Base-by-base conservation (phyloP, 345 rosid genomes). In the Rubroshorea leprosula region DNA sequence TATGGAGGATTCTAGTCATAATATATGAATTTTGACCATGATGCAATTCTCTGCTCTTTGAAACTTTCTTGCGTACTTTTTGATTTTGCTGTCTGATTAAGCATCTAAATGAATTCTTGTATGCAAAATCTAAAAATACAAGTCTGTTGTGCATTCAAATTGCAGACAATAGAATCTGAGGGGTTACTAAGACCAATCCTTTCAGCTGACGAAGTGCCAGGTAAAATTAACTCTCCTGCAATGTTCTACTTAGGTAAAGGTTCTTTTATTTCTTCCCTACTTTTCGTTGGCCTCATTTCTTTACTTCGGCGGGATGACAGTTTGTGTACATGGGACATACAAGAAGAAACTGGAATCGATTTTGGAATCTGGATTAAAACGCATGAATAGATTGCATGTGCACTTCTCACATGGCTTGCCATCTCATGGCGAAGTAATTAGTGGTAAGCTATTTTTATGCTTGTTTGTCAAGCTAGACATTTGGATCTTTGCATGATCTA, bases 261-360 rank as follows among this genome's bases (percentile, higher is more conserved):
- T 14, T 16, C 15, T 39, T 26, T 57, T 27, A 22, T 38, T 59
- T 52, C 23, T 1, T 49, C 12, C 27, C 15, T 2, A 1, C 44
- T 63, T 35, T 4, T 69, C 1, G 55, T 68, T 4, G 54, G 51
- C 14, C 3, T 65, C 2, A 21, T 26, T 4, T 2, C 27, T 22
- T 45, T 39, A 60, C 24, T 54, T 22, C 18, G 16, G n/a, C 51
- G 44, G 5, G 54, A 55, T 61, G 41, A 57, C 77, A 89, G 97
- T 86, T 49, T 92, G 98, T 64, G 85, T 89, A 17, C 98, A 92
- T 70, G 98, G 98, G 61, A 89, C 97, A 38, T 86, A 86, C 65
- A 86, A 45, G 74, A 83, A 69, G 73, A 78, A 80, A 65, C 51
- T 89, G 71, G 88, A 84, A 59, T 84, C 94, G 6, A 84, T 89